Conservation (phyloP, 2,329 filamentous ascomycete species). For the Anisogramma anomala region DNA sequence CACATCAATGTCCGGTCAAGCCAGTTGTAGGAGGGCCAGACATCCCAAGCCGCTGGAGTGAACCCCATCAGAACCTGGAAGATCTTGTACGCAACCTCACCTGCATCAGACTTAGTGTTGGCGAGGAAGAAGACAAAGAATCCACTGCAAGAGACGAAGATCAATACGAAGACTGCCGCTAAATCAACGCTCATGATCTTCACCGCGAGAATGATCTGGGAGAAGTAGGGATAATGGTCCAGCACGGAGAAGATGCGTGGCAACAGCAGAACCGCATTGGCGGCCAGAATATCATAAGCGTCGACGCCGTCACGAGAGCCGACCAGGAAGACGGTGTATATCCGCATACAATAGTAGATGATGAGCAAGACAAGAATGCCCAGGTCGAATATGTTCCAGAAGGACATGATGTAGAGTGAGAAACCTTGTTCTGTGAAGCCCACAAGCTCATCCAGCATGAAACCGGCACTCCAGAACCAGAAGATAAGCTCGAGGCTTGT, state of each 20-base stretch:
- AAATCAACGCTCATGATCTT: constrained; percentile 88
- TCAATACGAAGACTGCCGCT: constrained; percentile 70
- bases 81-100: constrained; percentile 73
- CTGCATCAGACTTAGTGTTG: constrained; percentile 56
- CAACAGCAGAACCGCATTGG: constrained; percentile 79
- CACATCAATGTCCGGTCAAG: constrained; percentile 66
- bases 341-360: constrained; percentile 78
- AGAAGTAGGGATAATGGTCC: constrained; percentile 94
- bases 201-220: constrained; percentile 86
- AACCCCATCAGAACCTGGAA: constrained; percentile 96
- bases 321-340: constrained; percentile 76
- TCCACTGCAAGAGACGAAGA: constrained; percentile 79
- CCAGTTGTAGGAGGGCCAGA: constrained; percentile 69
- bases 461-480: constrained; percentile 96
- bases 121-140: constrained; percentile 94
- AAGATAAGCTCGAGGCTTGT: constrained; percentile 79
- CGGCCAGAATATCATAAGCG: constrained; percentile 87
- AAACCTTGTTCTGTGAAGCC: constrained; percentile 96
- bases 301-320: constrained; percentile 65
- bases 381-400: constrained; percentile 93
- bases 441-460: constrained; percentile 92
- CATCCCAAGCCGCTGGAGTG: constrained; percentile 86
- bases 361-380: constrained; percentile 79
- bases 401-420: constrained; percentile 91
- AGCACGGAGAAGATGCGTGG: constrained; percentile 86